These are phyloP conservation scores for Harrya chromipes DNA, from an alignment of 768 basidiomycete genomes.

Conservation along the genomic window DNA sequence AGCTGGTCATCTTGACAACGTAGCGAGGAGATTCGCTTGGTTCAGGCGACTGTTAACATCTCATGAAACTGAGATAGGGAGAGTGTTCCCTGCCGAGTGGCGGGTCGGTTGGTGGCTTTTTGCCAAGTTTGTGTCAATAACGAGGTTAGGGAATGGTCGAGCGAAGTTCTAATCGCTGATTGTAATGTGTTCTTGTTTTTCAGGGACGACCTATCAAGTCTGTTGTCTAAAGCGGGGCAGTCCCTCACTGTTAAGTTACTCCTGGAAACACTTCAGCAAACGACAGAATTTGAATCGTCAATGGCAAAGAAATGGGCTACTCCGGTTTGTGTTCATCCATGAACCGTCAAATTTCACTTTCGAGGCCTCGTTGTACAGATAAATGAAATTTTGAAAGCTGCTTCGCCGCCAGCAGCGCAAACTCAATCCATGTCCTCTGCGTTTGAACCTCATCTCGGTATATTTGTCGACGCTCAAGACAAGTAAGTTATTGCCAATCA, in stretches of 20 bases:
- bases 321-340: slow-evolving; percentile 45
- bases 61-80: slow-evolving; percentile 84
- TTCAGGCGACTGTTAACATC: slow-evolving; percentile 80
- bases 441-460: slow-evolving; percentile 88
- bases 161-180: neutral
- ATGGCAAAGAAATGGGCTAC: slow-evolving; percentile 82
- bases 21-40: slow-evolving; percentile 92
- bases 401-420: slow-evolving; percentile 49
- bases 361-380: slow-evolving; percentile 40
- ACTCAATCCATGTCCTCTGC: slow-evolving; percentile 75
- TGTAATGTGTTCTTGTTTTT: neutral
- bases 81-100: slow-evolving; percentile 86
- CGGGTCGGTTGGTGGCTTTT: slow-evolving; percentile 78
- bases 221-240: slow-evolving; percentile 76
- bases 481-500: slow-evolving; percentile 53
- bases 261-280: slow-evolving; percentile 82
- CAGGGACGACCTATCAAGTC: slow-evolving; percentile 80
- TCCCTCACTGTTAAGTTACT: slow-evolving; percentile 73
- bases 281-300: slow-evolving; percentile 82
- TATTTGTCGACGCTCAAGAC: slow-evolving; percentile 97
- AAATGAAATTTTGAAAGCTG: slow-evolving; percentile 57
- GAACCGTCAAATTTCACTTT: neutral
- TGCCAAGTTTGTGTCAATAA: slow-evolving; percentile 87
- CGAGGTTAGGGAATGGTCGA: slow-evolving; percentile 49
- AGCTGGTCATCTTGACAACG: slow-evolving; percentile 94